Conservation (phyloP, 306 rosid genomes). For the Medicago ruthenica region DNA sequence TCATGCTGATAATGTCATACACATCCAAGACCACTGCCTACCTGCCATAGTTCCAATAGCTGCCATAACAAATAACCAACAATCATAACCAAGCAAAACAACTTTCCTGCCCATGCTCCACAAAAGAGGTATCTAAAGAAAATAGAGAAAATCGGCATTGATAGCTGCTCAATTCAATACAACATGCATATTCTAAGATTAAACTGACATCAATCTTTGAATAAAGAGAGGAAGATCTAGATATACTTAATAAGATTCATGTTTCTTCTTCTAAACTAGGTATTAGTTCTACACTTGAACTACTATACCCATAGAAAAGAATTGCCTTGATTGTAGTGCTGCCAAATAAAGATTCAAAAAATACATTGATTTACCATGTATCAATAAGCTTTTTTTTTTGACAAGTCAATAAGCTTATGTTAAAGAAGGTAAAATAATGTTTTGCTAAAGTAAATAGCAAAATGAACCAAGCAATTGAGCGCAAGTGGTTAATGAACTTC, state of each 20-base stretch:
- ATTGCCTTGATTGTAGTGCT: neutral
- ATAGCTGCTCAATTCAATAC: conserved; percentile 6
- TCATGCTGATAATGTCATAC: conserved; percentile 14
- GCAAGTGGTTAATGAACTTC: too few species aligned
- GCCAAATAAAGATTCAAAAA: neutral
- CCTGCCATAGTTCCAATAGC: conserved; percentile 75
- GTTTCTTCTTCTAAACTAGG: conserved; percentile 17
- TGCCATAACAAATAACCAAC: conserved; percentile 81
- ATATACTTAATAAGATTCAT: conserved; percentile 5
- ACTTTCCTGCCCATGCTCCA: conserved; percentile 94
- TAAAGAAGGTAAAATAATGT: too few species aligned
- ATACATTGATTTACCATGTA: neutral
- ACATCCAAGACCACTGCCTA: conserved; percentile 40
- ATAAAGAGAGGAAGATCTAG: conserved; percentile 7
- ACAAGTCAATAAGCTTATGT: too few species aligned
- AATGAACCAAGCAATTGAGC: too few species aligned
- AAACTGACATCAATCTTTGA: conserved; percentile 16
- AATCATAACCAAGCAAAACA: conserved; percentile 86
- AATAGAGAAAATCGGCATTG: conserved; percentile 31
- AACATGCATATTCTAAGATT: neutral
- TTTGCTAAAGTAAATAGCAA: neutral
- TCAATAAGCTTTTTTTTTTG: neutral
- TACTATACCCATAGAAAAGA: conserved; percentile 15
- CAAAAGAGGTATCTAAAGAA: conserved; percentile 74
- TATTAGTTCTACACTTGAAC: conserved; percentile 5